Evolutionary conservation across 2,329 filamentous ascomycete species (phyloP).

Genomic region (Rhynchosporium graminicola): DNA sequence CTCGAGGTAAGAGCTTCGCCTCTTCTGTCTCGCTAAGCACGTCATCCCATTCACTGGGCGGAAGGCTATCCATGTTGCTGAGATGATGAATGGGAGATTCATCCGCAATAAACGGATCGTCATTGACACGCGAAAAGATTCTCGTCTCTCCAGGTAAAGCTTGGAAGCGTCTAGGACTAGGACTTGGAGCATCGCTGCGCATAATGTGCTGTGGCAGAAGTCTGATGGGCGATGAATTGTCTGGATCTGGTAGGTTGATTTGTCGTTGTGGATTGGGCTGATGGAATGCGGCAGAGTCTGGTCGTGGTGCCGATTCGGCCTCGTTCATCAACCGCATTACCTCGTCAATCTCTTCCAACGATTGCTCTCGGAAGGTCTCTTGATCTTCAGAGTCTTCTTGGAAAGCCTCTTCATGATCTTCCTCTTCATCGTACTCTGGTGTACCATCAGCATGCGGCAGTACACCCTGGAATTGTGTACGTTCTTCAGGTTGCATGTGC

Average conservation of each 20-base stretch:
- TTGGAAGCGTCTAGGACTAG: conserved; percentile 62
- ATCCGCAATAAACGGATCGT: conserved; percentile 39
- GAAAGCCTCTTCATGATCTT: conserved; percentile 17
- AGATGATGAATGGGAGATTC: conserved; percentile 60
- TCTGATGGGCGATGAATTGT: conserved; percentile 54
- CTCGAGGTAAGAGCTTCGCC: conserved; percentile 76
- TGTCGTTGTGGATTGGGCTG: conserved; percentile 47
- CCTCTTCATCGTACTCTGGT: conserved; percentile 24
- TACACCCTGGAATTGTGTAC: conserved; percentile 33
- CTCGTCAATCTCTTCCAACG: conserved; percentile 86
- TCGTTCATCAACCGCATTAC: conserved; percentile 86
- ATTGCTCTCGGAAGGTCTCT: conserved; percentile 33
- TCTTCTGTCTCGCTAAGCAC: conserved; percentile 81
- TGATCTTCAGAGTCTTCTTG: conserved; percentile 41
- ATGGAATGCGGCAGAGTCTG: conserved; percentile 48
- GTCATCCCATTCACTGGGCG: conserved; percentile 90
- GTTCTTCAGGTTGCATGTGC: conserved; percentile 31
- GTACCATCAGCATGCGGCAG: conserved; percentile 33
- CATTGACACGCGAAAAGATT: conserved; percentile 51
- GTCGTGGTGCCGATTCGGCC: conserved; percentile 50
- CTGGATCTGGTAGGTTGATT: conserved; percentile 43
- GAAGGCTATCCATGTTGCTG: conserved; percentile 62
- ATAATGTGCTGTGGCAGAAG: conserved; percentile 54
- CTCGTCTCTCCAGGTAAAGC: conserved; percentile 50
- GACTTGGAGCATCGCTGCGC: conserved; percentile 72